phyloP scores from a whole-genome alignment of 176 grass and related monocot species.

The Musa itinerans region DNA sequence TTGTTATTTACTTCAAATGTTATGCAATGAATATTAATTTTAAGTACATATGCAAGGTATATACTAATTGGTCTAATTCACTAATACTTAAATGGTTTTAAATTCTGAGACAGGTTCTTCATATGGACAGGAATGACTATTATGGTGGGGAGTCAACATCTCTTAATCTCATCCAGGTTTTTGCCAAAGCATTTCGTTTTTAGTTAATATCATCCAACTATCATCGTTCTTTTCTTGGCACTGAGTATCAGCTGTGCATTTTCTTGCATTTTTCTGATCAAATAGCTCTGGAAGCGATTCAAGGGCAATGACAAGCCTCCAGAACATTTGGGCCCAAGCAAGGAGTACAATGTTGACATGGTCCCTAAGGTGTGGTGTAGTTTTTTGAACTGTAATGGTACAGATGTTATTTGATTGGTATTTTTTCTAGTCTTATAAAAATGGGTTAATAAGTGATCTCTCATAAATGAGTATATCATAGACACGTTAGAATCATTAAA shows the following conservation, averaged over 20 bases:
- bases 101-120: slow-evolving; percentile 42
- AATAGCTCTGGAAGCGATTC: slow-evolving; percentile 81
- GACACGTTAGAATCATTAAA: not conserved
- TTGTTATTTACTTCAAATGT: too few species aligned
- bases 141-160: slow-evolving; percentile 71
- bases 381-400: not conserved
- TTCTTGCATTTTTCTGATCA: not conserved
- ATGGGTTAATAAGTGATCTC: too few species aligned
- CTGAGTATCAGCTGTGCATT: not conserved
- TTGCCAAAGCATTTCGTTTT: too few species aligned
- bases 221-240: not conserved
- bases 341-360: slow-evolving; percentile 98
- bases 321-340: slow-evolving; percentile 63
- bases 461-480: too few species aligned
- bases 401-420: too few species aligned
- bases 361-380: slow-evolving; percentile 57
- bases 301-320: slow-evolving; percentile 52
- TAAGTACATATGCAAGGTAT: too few species aligned
- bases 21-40: too few species aligned
- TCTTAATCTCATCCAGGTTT: slow-evolving; percentile 53
- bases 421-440: too few species aligned
- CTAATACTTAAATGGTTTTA: not conserved
- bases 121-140: slow-evolving; percentile 83
- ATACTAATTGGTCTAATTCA: too few species aligned
- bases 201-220: not conserved